phyloP scores from a whole-genome alignment of 2,329 filamentous ascomycete genomes.

The Epichloe hybrida region DNA sequence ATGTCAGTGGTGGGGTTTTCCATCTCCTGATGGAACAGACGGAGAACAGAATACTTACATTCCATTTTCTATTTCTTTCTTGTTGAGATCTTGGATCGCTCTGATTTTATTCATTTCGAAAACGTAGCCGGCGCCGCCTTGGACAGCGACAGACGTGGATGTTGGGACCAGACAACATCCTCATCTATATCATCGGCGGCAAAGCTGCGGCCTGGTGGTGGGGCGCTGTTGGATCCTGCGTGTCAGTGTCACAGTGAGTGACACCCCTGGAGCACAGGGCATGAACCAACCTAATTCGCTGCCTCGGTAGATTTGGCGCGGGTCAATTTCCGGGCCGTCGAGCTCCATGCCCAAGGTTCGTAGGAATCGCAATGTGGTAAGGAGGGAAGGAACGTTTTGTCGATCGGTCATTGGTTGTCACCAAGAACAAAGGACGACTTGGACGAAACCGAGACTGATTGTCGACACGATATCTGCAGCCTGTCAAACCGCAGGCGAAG shows the following conservation, averaged over 20 bases:
- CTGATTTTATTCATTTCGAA: conserved; percentile 80
- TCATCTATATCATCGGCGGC: no score
- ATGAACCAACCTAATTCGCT: neutral
- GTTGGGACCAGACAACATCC: neutral
- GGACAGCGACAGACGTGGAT: neutral
- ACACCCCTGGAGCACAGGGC: neutral
- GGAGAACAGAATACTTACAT: conserved; percentile 39
- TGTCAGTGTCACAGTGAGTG: neutral
- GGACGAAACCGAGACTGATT: neutral
- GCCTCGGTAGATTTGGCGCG: conserved; percentile 9
- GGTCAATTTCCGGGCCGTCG: conserved; percentile 23
- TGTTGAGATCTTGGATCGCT: conserved; percentile 84
- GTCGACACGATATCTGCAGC: neutral
- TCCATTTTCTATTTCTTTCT: conserved; percentile 82
- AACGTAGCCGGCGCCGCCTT: neutral
- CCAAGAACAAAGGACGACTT: neutral
- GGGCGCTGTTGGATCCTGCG: neutral
- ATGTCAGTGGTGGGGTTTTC: conserved; percentile 11
- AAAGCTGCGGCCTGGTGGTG: conserved; percentile 4
- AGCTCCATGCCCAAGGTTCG: neutral
- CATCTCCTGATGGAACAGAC: neutral
- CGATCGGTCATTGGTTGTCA: no score
- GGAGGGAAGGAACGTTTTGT: neutral
- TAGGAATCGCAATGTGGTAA: neutral
- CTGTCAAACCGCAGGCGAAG: neutral